Evolutionary conservation across 352 stramenopile genomes (phyloP).

Genomic region (Halophytophthora polymorphica): DNA sequence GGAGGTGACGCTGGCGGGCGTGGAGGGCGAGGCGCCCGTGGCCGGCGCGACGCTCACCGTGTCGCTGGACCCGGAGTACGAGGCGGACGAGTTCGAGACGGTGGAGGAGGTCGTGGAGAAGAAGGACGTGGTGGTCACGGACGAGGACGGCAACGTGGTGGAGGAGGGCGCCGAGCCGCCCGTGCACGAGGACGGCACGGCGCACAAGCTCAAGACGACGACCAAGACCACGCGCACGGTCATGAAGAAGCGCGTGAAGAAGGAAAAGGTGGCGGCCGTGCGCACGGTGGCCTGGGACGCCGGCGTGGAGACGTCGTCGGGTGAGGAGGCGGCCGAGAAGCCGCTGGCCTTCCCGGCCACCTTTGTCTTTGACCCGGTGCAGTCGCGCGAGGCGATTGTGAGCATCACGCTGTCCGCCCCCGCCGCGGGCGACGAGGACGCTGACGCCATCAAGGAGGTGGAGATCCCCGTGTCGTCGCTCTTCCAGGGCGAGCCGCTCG

Average conservation of each 20-base stretch:
- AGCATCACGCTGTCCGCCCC: conserved; percentile 53
- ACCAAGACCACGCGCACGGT: conserved; percentile 57
- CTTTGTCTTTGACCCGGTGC: conserved; percentile 82
- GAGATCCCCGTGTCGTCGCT: conserved; percentile 74
- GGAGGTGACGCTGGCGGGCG: conserved; percentile 49
- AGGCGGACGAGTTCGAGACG: conserved; percentile 50
- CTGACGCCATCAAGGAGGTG: conserved; percentile 71
- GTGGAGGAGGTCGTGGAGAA: conserved; percentile 58
- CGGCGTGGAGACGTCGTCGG: conserved; percentile 6
- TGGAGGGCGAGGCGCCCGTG: conserved; percentile 58
- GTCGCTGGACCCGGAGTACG: conserved; percentile 74
- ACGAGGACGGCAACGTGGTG: conserved; percentile 44
- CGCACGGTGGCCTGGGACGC: conserved; percentile 36
- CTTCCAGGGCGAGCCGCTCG: conserved; percentile 54
- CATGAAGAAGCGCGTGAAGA: conserved; percentile 58
- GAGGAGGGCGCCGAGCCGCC: conserved; percentile 32
- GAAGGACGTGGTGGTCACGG: conserved; percentile 48
- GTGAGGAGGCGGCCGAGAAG: conserved; percentile 2
- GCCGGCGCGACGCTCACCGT: conserved; percentile 61
- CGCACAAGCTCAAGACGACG: conserved; percentile 50
- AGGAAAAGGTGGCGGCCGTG: conserved; percentile 43
- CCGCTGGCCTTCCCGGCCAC: conserved; percentile 47
- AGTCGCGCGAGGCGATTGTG: conserved; percentile 78
- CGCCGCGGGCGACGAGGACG: conserved; percentile 37
- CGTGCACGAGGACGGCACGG: conserved; percentile 31